Evolutionary conservation across 169 alveolate species (phyloP), one percentile per base, ranked within the genome.

Genomic region (Babesia ovata): DNA sequence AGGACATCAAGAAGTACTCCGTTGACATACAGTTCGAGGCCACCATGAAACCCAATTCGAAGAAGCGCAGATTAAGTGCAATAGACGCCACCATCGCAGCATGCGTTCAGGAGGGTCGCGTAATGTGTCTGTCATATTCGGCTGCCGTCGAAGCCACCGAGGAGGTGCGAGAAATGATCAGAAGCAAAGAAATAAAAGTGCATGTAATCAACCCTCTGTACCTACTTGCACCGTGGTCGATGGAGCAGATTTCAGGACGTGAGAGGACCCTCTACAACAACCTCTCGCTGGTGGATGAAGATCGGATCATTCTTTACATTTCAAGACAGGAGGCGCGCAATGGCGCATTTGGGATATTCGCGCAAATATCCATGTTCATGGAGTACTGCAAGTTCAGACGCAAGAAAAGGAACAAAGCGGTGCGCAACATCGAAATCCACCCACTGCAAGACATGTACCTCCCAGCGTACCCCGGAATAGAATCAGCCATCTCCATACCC

Each of bases 211-310:
- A 79, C 45, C 87, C 87, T 28, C 26, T 79, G 13, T 62, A 70
- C 66, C 44, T 79, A 28, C 63, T 79, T n/a, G 87, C 87, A 8
- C 87, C 87, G 6, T 79, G 87, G 87, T 52, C 87, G 13, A 49
- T 71, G 28, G 83, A 79, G 12, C 52, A 29, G 6, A 19, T 44
- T 24, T 33, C 70, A 26, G 29, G 28, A n/a, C 61, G 69, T 8
- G 84, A 75, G 56, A 33, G 79, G 62, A 70, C 22, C 26, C 49
- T 79, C 57, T 79, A 79, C 63, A 79, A 79, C 46, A 79, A 54
- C 29, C n/a, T 79, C 14, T 70, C 87, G 16, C 71, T 79, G 45
- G 71, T 79, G 0, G 84, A 79, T 45, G 75, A 62, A 12, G 54
- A 57, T 42, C 69, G 52, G 45, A 50, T 79, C 44, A 29, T 71